Base-by-base conservation (phyloP, 2,329 filamentous ascomycete species). In the Uncinocarpus reesii region DNA sequence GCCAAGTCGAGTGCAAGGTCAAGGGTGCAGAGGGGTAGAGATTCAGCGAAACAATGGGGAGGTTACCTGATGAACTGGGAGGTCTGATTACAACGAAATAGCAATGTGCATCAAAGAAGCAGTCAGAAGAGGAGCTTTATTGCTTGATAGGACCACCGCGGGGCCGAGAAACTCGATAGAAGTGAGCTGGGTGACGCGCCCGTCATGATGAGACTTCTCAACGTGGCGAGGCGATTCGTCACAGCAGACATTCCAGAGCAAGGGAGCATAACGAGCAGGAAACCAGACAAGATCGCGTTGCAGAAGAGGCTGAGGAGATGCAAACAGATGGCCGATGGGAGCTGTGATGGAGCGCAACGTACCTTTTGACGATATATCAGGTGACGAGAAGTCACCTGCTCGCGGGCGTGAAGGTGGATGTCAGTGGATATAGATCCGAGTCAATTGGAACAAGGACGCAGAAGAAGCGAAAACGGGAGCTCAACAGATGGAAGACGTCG, bases 341-440 rank as follows among this genome's bases (percentile, higher is more conserved):
- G 38, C n/a, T 35, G 46, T 31, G 52, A 48, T 47, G 42, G 43
- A 51, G 47, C 15, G 24, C 35, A 32, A 40, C 48, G 29, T 49
- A 44, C 48, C 43, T 50, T 40, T 48, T 52, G 52, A 52, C 52
- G 49, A 47, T 51, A 34, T 52, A 54, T 54, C 53, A 54, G 51
- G 54, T 51, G 49, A 50, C 53, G 49, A 55, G 47, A 55, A 49
- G 52, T 51, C 53, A 54, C 44, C 42, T 54, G 52, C 11, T 52
- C 44, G 45, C 45, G 23, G 45, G 42, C 42, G 13, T 28, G 43
- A 38, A 15, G 42, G 49, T 32, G 48, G 40, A 35, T 48, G 49
- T 35, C 2, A 46, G 48, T 36, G 45, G 49, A 52, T 54, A 52
- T 54, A 54, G 52, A 54, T 54, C 44, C 42, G 43, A 50, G 35